Percentiles rank a stretch among this genome's conserved stretches.
phyloP scores from a whole-genome alignment of 2,329 filamentous ascomycete genomes.

The Lecanicillium sp. region DNA sequence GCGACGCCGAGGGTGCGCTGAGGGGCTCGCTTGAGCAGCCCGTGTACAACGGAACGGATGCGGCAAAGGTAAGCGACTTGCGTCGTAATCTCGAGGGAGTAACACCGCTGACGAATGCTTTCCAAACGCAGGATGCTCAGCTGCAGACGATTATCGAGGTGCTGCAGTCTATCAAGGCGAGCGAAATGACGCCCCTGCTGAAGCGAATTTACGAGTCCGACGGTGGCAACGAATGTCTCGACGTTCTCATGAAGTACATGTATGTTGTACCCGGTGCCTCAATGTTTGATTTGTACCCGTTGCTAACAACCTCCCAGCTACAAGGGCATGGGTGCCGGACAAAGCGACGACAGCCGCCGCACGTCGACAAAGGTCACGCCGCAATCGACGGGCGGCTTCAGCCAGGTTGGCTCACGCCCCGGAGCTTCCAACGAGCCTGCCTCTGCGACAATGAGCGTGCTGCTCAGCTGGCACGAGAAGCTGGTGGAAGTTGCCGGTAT shows the following conservation, averaged over 20 bases:
- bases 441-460: slow-evolving; percentile 87
- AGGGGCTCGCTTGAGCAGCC: slow-evolving; percentile 77
- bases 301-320: slow-evolving; percentile 47
- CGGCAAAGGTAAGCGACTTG: slow-evolving; percentile 48
- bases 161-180: slow-evolving; percentile 89
- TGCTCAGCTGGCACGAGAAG: slow-evolving; percentile 99
- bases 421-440: slow-evolving; percentile 56
- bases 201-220: slow-evolving; percentile 70
- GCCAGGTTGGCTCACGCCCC: slow-evolving; percentile 59
- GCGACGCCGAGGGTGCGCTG: slow-evolving; percentile 81
- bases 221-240: slow-evolving; percentile 76
- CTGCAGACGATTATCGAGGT: slow-evolving; percentile 86
- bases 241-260: slow-evolving; percentile 97
- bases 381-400: slow-evolving; percentile 75
- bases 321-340: slow-evolving; percentile 70
- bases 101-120: slow-evolving; percentile 1
- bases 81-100: not conserved
- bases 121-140: slow-evolving; percentile 63
- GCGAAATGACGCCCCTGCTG: slow-evolving; percentile 87
- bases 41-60: slow-evolving; percentile 59
- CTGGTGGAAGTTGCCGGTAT: slow-evolving; percentile 87
- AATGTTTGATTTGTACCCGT: not conserved
- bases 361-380: slow-evolving; percentile 49
- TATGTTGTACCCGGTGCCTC: slow-evolving; percentile 40
- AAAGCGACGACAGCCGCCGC: slow-evolving; percentile 33